phyloP scores from a whole-genome alignment of 306 rosid genomes.

The Cucurbita pepo region DNA sequence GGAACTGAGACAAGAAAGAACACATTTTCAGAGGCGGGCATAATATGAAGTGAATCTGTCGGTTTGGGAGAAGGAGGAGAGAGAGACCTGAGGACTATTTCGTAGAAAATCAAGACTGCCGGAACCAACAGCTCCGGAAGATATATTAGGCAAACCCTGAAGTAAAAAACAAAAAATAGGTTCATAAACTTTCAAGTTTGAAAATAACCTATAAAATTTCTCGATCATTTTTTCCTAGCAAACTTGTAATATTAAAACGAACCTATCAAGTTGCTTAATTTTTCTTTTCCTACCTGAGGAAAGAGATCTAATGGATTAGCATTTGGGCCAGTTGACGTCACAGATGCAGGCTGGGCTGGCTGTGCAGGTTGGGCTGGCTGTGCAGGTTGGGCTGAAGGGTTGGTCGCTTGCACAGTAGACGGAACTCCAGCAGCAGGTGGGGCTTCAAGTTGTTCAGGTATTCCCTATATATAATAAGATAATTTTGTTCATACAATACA shows the following conservation, averaged over 20 bases:
- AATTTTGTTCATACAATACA: not conserved
- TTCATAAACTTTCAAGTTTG: not conserved
- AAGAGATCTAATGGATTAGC: conserved; percentile 87
- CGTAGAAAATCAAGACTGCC: conserved; percentile 79
- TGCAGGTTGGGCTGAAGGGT: conserved; percentile 40
- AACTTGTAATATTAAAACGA: not conserved
- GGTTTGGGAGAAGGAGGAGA: not conserved
- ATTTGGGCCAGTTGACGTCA: conserved; percentile 62
- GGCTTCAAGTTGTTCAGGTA: conserved; percentile 81
- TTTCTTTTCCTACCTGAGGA: conserved; percentile 49
- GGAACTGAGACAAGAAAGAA: conserved; percentile 37
- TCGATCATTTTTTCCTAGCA: conserved; percentile 12
- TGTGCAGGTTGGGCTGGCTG: conserved; percentile 46
- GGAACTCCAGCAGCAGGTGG: conserved; percentile 43
- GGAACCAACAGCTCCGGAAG: conserved; percentile 60
- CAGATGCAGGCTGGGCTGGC: conserved; percentile 48
- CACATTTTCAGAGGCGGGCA: not conserved
- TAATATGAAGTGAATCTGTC: not conserved
- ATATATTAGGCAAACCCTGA: conserved; percentile 67
- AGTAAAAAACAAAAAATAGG: not conserved
- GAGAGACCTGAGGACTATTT: conserved; percentile 66
- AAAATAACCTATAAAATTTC: not conserved
- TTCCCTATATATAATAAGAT: conserved; percentile 37
- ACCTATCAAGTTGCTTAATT: not conserved
- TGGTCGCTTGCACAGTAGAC: conserved; percentile 27